Base-by-base conservation (phyloP, 2,329 filamentous ascomycete species). In the Microdochium nivale region DNA sequence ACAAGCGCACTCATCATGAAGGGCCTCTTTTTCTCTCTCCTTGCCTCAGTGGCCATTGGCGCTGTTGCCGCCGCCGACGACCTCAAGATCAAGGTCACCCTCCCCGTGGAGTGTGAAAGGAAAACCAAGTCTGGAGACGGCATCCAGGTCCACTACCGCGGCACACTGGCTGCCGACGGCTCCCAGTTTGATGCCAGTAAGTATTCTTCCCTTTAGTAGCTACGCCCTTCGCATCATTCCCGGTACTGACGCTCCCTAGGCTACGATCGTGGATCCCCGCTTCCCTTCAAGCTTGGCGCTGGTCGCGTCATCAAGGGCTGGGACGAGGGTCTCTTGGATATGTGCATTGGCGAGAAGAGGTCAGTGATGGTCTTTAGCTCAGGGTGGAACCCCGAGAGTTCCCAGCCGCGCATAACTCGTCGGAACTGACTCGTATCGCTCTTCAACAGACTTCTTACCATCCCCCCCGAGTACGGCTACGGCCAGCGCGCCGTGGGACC, bases 281-380 rank as follows among this genome's bases (percentile, higher is more conserved):
- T 99, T 64, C 73, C 67, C 55, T 97, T 99, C 73, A 83, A 75
- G 56, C 74, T 99, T 30, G 94, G 94, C 33, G 72, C 73, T 24
- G 88, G 90, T 46, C 80, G 87, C 67, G 94, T 97, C 49, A 99
- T 99, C 67, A 85, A 88, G 73, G 92, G 92, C 84, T 96, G 91
- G 92, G 92, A 97, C 62, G 71, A 95, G 66, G 92, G 92, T 49
- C 79, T 97, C 37, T 62, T 94, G 51, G 88, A 88, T 64, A 96
- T 97, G 91, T 97, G 94, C 71, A 87, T 95, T 60, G 92, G 94
- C 56, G 92, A 97, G 77, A 92, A 91, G 77, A 81, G 79, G 77
- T 75, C 61, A 70, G 69, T 60, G 23, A 19, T 33, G 48, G 53
- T 14, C 44, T 43, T 37, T 10, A 24, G n/a, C 8, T 47, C 25